Base-by-base conservation (phyloP, 2,329 filamentous ascomycete genomes). In the Diaporthe amygdali region DNA sequence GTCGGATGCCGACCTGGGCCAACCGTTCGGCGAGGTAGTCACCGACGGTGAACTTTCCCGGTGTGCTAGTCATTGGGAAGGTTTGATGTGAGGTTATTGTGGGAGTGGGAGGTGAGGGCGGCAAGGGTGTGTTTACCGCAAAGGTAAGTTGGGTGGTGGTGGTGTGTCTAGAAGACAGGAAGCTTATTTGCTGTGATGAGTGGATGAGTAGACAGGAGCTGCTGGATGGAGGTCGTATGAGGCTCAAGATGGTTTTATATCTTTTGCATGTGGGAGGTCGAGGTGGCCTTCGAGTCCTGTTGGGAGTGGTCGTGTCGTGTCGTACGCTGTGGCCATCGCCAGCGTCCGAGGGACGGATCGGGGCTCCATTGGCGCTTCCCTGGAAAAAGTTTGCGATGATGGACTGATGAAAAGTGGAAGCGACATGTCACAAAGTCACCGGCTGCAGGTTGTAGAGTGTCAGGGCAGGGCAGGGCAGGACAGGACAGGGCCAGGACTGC, bases 11-110 rank as follows among this genome's bases (percentile, higher is more conserved):
- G 51, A 77, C 56, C 67, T 77, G 74, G 30, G 75, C 75, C 54
- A 77, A 69, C 68, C 76, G 75, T 56, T 77, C 74, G 69, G 76
- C 76, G 59, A 77, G 76, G 73, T 77, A 77, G 71, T 77, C 76
- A 69, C 76, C 76, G 64, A 77, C 76, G 25, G 76, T 77, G 70
- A 72, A 73, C 25, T 73, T 73, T 56, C 55, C 55, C 44, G 71
- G 71, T 66, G 71, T 71, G 12, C 10, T 32, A 22, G 68, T 32
- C 71, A 72, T 72, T 56, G 15, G 55, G 63, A 41, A 52, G 7
- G 30, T 27, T 25, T 44, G 52, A 30, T 71, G 25, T 68, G 69
- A n/a, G 22, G 47, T 32, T 25, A 30, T 25, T 32, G 37, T 63
- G 30, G 22, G n/a, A n/a, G n/a, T 12, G n/a, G n/a, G 47, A 20